Base-by-base conservation (phyloP, 345 rosid species). In the Adansonia digitata region DNA sequence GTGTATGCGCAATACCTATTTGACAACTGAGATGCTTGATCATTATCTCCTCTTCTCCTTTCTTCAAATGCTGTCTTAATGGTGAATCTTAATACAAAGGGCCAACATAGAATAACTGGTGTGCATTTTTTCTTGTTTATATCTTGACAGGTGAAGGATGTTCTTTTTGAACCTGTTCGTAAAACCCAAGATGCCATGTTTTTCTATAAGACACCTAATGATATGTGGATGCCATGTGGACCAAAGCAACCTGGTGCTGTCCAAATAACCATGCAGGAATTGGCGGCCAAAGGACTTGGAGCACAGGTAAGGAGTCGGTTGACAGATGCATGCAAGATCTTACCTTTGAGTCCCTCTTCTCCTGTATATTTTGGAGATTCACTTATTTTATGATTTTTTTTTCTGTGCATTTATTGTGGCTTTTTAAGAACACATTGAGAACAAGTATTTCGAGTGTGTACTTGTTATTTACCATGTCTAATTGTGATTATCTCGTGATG, bases 101-200 rank as follows among this genome's bases (percentile, higher is more conserved):
- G 3, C 27, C 4, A 18, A 60, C 48, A 39, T 24, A 27, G 43
- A 53, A 35, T 59, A 26, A 8, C 75, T 73, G 20, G 45, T 24
- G 42, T 59, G 43, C 35, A 24, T 24, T 34, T n/a, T 27, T 7
- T 18, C 31, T 52, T n/a, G 6, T 6, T 39, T 69, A 31, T 20
- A 55, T 61, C 6, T 31, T 77, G 42, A 61, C 85, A 91, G 97
- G 97, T 91, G 59, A 91, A 88, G 81, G 97, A 89, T 77, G 97
- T 91, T 46, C 89, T 91, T 27, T 91, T 91, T 73, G 93, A 91
- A 81, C 97, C 97, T 31, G 97, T 91, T 63, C 90, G 97, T 53
- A 88, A 91, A 81, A 91, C 93, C 24, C 97, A 89, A 76, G 97
- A 91, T 84, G 97, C 97, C 45, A 91, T 87, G 92, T 91, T 71